Base-by-base conservation (phyloP, 306 rosid species). In the Cucurbita pepo region DNA sequence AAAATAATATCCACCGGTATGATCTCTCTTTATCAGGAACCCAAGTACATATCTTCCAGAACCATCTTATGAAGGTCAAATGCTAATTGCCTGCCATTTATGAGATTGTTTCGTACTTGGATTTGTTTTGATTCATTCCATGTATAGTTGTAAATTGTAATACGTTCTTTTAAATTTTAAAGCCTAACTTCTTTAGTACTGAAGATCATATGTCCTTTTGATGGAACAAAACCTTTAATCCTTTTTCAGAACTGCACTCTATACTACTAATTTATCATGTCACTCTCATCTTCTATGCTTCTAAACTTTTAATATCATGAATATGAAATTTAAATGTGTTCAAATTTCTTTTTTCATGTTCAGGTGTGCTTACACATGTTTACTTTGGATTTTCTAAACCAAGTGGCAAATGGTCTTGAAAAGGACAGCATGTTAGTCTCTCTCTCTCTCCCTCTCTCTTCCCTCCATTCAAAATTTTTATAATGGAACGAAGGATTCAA, bases 321-420 rank as follows among this genome's bases (percentile, higher is more conserved):
- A 50, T 21, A 30, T 16, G 40, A 67, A 50, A 19, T 38, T 56
- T 72, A 56, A 72, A 40, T n/a, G 19, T 41, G 34, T 56, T 41
- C 22, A 19, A 15, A 1, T 72, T 72, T 12, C 1, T 12, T 58
- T 60, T 44, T 44, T 12, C 41, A 25, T 50, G 43, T 69, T 79
- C 91, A 92, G 98, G 96, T 89, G 74, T 95, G 99, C 87, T 82
- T 95, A 60, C 97, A 95, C 90, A 91, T 95, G 97, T 95, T 95
- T 78, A 91, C 91, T 52, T 59, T 95, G 80, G 99, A 95, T 81
- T 95, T 94, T 88, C 90, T 95, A 53, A 89, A 91, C 83, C 97
- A 91, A 86, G 99, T 89, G 69, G 99, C 97, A 60, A 91, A 84
- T 85, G 97, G 99, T 75, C 96, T 95, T 53, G 99, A 95, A 88